phyloP scores from a whole-genome alignment of 768 basidiomycete genomes.

The Tylopilus intermedius region DNA sequence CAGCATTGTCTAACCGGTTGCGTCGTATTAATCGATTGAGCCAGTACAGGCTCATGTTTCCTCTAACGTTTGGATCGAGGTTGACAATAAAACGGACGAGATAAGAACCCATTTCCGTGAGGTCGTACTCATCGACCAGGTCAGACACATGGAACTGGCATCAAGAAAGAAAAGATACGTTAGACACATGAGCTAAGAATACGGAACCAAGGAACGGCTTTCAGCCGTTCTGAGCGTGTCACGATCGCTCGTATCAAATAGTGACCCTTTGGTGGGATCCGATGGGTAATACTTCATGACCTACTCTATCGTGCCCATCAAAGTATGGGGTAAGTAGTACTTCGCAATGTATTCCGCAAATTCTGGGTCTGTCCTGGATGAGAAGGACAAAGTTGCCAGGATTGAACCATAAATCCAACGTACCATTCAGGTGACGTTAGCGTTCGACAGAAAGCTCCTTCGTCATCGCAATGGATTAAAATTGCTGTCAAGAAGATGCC shows the following conservation, averaged over 20 bases:
- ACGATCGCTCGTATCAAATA: conserved; percentile 43
- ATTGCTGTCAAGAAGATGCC: too few species aligned
- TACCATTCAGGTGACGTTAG: too few species aligned
- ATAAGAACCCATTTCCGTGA: conserved; percentile 39
- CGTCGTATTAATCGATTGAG: conserved; percentile 33
- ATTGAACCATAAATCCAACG: too few species aligned
- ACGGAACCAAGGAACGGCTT: conserved; percentile 42
- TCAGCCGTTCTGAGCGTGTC: conserved; percentile 43
- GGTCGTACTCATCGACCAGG: conserved; percentile 37
- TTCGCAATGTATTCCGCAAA: background rate
- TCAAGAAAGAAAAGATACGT: background rate
- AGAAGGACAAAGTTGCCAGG: background rate
- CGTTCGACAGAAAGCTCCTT: too few species aligned
- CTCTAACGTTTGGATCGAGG: conserved; percentile 37
- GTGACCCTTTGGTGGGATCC: conserved; percentile 43
- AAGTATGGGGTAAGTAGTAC: conserved; percentile 25
- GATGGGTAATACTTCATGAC: conserved; percentile 34
- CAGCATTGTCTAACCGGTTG: conserved; percentile 20
- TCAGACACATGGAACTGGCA: conserved; percentile 43
- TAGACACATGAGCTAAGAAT: background rate
- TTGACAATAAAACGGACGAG: conserved; percentile 19
- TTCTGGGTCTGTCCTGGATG: background rate
- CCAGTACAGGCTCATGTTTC: conserved; percentile 34
- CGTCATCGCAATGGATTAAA: too few species aligned
- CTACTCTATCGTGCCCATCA: conserved; percentile 18